These are phyloP conservation scores for Serpula lacrymans DNA, from an alignment of 768 basidiomycete genomes.

Conservation along the genomic window DNA sequence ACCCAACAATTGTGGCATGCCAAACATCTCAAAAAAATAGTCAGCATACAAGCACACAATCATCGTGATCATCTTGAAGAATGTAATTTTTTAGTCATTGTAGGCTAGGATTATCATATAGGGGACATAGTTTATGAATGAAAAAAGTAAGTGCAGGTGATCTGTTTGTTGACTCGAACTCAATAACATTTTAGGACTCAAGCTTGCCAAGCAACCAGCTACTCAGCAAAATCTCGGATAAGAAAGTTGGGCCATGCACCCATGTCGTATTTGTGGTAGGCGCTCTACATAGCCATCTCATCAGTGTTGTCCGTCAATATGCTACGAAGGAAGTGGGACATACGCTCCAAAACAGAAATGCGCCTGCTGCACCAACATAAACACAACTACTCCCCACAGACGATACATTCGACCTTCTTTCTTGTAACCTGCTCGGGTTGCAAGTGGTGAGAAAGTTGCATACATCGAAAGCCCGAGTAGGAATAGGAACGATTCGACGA, in stretches of 20 bases:
- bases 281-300: slow-evolving; percentile 9
- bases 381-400: slow-evolving; percentile 14
- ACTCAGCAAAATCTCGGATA: slow-evolving; percentile 21
- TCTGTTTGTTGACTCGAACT: too few relatives aligned
- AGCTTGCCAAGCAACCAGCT: slow-evolving; percentile 25
- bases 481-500: slow-evolving; percentile 22
- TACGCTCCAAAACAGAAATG: slow-evolving; percentile 26
- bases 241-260: slow-evolving; percentile 27
- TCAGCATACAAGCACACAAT: too few relatives aligned
- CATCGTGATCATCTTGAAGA: too few relatives aligned
- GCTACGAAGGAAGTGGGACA: slow-evolving; percentile 6
- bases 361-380: slow-evolving; percentile 24
- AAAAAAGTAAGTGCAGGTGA: too few relatives aligned
- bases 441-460: slow-evolving; percentile 17
- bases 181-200: too few relatives aligned
- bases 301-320: too few relatives aligned
- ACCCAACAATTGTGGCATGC: too few relatives aligned
- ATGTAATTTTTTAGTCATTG: too few relatives aligned
- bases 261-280: slow-evolving; percentile 26
- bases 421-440: slow-evolving; percentile 17
- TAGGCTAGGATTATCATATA: too few relatives aligned
- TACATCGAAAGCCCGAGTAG: slow-evolving; percentile 23
- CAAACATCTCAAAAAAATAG: too few relatives aligned
- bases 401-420: slow-evolving; percentile 12
- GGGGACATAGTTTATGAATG: too few relatives aligned